phyloP scores from a whole-genome alignment of 768 basidiomycete genomes.

The Boletellus emodensis region DNA sequence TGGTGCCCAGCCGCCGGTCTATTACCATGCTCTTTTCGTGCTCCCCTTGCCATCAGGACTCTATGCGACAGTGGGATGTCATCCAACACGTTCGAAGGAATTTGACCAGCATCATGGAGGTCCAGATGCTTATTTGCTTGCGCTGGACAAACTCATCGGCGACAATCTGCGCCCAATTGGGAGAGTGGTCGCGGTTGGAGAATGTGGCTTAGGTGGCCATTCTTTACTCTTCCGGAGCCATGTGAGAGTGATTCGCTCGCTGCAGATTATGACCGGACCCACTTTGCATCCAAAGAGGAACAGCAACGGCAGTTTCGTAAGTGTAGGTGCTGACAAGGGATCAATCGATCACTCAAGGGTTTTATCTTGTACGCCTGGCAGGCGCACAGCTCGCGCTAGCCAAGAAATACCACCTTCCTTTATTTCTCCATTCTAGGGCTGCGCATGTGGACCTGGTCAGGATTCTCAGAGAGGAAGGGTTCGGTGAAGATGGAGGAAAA shows the following conservation, averaged over 20 bases:
- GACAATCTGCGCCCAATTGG: constrained; percentile 48
- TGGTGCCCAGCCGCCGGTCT: constrained; percentile 2
- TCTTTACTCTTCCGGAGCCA: background rate
- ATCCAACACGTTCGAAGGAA: constrained; percentile 71
- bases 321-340: constrained; percentile 16
- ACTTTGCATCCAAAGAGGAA: constrained; percentile 54
- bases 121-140: constrained; percentile 55
- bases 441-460: constrained; percentile 66
- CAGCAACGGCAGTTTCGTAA: constrained; percentile 64
- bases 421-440: constrained; percentile 81
- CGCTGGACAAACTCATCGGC: constrained; percentile 52
- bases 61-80: constrained; percentile 75
- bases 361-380: constrained; percentile 10
- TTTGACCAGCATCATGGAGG: constrained; percentile 58
- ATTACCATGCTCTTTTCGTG: background rate
- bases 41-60: constrained; percentile 38
- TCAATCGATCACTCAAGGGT: background rate
- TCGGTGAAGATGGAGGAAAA: constrained; percentile 51
- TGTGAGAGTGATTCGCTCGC: background rate
- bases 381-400: constrained; percentile 60
- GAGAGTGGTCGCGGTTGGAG: constrained; percentile 68
- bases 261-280: constrained; percentile 73
- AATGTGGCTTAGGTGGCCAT: constrained; percentile 67
- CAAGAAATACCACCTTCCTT: constrained; percentile 65
- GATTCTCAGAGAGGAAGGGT: constrained; percentile 64